Evolutionary conservation across 805 yeast species (phyloP), one percentile per base, ranked within the genome.

Genomic region (Torulaspora delbrueckii): DNA sequence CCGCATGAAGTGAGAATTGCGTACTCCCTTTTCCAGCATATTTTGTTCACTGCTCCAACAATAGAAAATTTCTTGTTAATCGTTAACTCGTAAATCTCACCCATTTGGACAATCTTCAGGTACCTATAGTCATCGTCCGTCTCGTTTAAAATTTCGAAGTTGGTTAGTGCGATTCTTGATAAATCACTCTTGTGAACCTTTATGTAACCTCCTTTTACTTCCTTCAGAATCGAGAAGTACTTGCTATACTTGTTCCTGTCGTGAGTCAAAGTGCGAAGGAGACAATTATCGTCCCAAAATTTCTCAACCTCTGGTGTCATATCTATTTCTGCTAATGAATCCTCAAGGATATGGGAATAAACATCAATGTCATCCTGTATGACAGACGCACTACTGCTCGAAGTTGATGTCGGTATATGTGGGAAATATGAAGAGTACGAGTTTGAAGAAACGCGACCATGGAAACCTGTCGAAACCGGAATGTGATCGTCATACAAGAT

Each of bases 1-100:
- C 82, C 82, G 48, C 74, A 68, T 0, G 76, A 63, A 0, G 82
- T 78, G 38, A 78, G 56, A n/a, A 77, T 58, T 19, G 73, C 77
- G 53, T 63, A 72, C 44, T 71, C 71, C 28, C 65, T 68, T 46
- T 64, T 74, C 81, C 79, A 75, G 12, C 54, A 49, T 9, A 56
- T 59, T 40, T 52, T 57, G 28, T 47, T 59, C 3, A 52, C 48
- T 19, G 54, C 44, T 1, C 66, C 66, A 9, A 62, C 61, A 4
- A 67, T 45, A 26, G 68, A 66, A 42, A 67, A 65, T 50, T 60
- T 62, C 27, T 51, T 53, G 23, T 55, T 58, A 7, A 51, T 44
- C 1, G 56, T 47, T n/a, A 65, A 54, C 50, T 75, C 79, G 46
- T 74, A 72, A 16, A 64, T 46, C 40, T 56, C 60, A 3, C 67